These are phyloP conservation scores for Fusarium humuli DNA, from an alignment of 2,329 filamentous ascomycete genomes.

Conservation along the genomic window DNA sequence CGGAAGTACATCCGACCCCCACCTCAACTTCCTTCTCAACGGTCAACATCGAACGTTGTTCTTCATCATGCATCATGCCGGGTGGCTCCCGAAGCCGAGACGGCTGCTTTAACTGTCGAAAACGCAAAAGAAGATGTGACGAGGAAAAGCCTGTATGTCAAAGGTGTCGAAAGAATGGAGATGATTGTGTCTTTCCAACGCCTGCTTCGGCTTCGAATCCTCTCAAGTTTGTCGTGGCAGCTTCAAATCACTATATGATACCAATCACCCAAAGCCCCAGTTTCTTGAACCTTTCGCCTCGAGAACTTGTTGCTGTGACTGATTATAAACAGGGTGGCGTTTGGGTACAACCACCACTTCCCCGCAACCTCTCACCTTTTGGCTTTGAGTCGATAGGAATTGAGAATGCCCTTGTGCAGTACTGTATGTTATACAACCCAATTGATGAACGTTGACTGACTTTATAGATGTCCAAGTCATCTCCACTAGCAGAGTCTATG, in stretches of 20 bases:
- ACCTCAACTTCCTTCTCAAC: slow-evolving; percentile 2
- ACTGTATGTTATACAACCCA: slow-evolving; percentile 29
- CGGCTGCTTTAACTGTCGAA: slow-evolving; percentile 60
- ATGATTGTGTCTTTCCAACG: slow-evolving; percentile 36
- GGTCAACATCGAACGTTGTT: not conserved
- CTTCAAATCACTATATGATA: slow-evolving; percentile 30
- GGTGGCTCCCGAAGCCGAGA: slow-evolving; percentile 41
- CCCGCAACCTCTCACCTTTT: slow-evolving; percentile 27
- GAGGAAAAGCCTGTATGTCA: slow-evolving; percentile 36
- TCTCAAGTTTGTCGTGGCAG: slow-evolving; percentile 38
- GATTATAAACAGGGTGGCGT: not conserved
- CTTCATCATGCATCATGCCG: slow-evolving; percentile 35
- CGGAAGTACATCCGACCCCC: slow-evolving; percentile 15
- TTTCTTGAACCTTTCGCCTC: slow-evolving; percentile 38
- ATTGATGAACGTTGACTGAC: not conserved
- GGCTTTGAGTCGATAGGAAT: slow-evolving; percentile 11
- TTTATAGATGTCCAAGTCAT: slow-evolving; percentile 38
- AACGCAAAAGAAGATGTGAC: slow-evolving; percentile 63
- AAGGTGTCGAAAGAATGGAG: slow-evolving; percentile 26
- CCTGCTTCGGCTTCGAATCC: slow-evolving; percentile 35
- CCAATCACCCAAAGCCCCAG: slow-evolving; percentile 11
- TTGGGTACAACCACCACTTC: not conserved
- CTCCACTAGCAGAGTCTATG: slow-evolving; percentile 42
- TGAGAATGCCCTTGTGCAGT: slow-evolving; percentile 38
- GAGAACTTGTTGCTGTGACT: slow-evolving; percentile 25